Conservation (phyloP, 495 filamentous ascomycete species). For the Copromyces sp. region DNA sequence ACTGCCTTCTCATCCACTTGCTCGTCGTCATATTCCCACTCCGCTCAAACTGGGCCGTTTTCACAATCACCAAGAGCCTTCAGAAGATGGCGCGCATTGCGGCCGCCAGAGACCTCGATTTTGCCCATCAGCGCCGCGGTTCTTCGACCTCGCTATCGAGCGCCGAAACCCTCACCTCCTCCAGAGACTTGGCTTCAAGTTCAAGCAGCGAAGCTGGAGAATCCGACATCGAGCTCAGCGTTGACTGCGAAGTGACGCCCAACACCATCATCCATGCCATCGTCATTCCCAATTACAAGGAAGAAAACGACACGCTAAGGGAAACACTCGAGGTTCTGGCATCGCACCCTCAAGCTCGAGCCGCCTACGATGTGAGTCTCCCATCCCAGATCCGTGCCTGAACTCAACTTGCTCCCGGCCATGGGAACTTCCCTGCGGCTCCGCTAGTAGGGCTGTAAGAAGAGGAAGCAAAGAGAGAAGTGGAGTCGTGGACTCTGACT, state of each 20-base stretch:
- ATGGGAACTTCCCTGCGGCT: neutral
- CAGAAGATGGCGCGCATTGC: slow-evolving; percentile 30
- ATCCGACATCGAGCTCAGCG: slow-evolving; percentile 29
- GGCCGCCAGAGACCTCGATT: slow-evolving; percentile 31
- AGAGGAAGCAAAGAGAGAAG: neutral
- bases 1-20: slow-evolving; percentile 43
- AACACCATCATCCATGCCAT: slow-evolving; percentile 50
- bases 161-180: slow-evolving; percentile 40
- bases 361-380: slow-evolving; percentile 53
- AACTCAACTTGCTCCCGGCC: neutral
- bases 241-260: slow-evolving; percentile 27
- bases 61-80: slow-evolving; percentile 33
- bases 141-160: slow-evolving; percentile 41
- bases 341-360: slow-evolving; percentile 50
- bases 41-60: slow-evolving; percentile 42
- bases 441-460: neutral
- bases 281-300: slow-evolving; percentile 60
- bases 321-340: slow-evolving; percentile 58
- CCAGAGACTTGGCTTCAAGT: slow-evolving; percentile 32
- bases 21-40: slow-evolving; percentile 43
- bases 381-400: neutral
- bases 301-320: slow-evolving; percentile 52
- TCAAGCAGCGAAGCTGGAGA: slow-evolving; percentile 40
- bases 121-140: slow-evolving; percentile 34
- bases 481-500: neutral